A percentile compares a stretch with the other conserved stretches of the same genome.
Evolutionary conservation across 2,329 filamentous ascomycete species (phyloP).

Genomic region (Zymoseptoria tritici): DNA sequence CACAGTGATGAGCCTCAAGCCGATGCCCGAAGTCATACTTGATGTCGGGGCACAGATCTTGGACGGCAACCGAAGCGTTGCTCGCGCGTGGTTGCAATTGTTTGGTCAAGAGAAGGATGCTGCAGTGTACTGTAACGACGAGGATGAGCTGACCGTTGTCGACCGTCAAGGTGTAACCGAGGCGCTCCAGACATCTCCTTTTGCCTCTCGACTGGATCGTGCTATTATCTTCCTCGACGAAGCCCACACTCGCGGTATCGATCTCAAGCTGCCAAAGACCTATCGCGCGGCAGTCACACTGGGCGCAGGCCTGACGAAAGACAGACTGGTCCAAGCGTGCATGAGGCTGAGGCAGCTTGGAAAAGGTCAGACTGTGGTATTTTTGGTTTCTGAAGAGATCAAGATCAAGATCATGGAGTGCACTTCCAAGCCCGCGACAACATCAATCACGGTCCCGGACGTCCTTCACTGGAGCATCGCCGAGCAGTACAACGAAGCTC

Average conservation of each 20-base stretch:
- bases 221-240: slow-evolving; percentile 66
- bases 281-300: slow-evolving; percentile 62
- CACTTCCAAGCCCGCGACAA: not conserved
- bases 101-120: slow-evolving; percentile 31
- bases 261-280: slow-evolving; percentile 52
- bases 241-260: slow-evolving; percentile 61
- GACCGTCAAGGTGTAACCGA: slow-evolving; percentile 43
- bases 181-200: slow-evolving; percentile 52
- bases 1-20: slow-evolving; percentile 34
- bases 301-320: slow-evolving; percentile 59
- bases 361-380: slow-evolving; percentile 56
- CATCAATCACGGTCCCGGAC: slow-evolving; percentile 43
- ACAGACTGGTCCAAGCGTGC: slow-evolving; percentile 59
- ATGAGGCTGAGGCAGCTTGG: slow-evolving; percentile 67
- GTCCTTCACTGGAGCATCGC: slow-evolving; percentile 54
- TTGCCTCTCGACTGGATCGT: slow-evolving; percentile 45
- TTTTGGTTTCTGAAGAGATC: slow-evolving; percentile 55
- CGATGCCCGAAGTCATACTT: slow-evolving; percentile 51
- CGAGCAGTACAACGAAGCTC: slow-evolving; percentile 48
- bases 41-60: slow-evolving; percentile 66
- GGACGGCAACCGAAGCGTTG: slow-evolving; percentile 53
- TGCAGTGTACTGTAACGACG: slow-evolving; percentile 51
- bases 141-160: slow-evolving; percentile 49
- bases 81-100: slow-evolving; percentile 44
- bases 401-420: slow-evolving; percentile 41